A percentile compares a stretch with the other conserved stretches of the same genome.
Conservation (phyloP, 1,284 basidiomycete species). For the Pterula multifida region DNA sequence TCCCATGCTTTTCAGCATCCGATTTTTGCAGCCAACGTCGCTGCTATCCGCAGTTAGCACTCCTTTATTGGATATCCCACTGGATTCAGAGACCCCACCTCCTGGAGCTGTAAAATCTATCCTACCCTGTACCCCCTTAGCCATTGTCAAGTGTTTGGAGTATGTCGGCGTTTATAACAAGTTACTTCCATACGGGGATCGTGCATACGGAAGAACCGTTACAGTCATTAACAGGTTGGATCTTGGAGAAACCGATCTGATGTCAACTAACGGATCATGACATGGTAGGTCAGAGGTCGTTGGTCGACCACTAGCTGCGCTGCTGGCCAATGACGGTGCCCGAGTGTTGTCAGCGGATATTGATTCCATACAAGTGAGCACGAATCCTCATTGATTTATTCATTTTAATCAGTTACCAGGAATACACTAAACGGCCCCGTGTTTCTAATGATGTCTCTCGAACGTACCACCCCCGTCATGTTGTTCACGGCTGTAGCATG, state of each 20-base stretch:
- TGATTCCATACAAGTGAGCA: slow-evolving; percentile 71
- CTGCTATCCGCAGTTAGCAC: slow-evolving; percentile 32
- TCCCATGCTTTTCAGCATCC: no score
- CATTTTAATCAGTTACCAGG: slow-evolving; percentile 25
- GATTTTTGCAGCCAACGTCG: slow-evolving; percentile 59
- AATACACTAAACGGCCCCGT: slow-evolving; percentile 83
- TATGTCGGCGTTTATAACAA: slow-evolving; percentile 87
- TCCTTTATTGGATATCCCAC: slow-evolving; percentile 23
- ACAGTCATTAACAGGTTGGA: slow-evolving; percentile 87
- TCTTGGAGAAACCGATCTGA: not conserved
- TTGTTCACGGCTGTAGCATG: slow-evolving; percentile 56
- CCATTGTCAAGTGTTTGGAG: slow-evolving; percentile 92
- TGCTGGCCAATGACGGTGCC: slow-evolving; percentile 92
- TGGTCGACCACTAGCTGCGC: slow-evolving; percentile 85
- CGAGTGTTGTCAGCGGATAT: slow-evolving; percentile 92
- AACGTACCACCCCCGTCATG: slow-evolving; percentile 74
- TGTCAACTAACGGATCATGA: slow-evolving; percentile 1
- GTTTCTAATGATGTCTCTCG: slow-evolving; percentile 22
- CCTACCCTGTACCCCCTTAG: slow-evolving; percentile 93
- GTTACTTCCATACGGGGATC: slow-evolving; percentile 86
- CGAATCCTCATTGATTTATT: slow-evolving; percentile 1
- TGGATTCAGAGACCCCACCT: slow-evolving; percentile 54
- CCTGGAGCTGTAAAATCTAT: slow-evolving; percentile 85
- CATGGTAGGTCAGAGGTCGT: slow-evolving; percentile 82
- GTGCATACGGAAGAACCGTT: slow-evolving; percentile 86